A percentile compares a stretch with the other conserved stretches of the same genome.
These are phyloP conservation scores for Pyricularia pennisetigena DNA, from an alignment of 2,329 filamentous ascomycete genomes.

Conservation along the genomic window DNA sequence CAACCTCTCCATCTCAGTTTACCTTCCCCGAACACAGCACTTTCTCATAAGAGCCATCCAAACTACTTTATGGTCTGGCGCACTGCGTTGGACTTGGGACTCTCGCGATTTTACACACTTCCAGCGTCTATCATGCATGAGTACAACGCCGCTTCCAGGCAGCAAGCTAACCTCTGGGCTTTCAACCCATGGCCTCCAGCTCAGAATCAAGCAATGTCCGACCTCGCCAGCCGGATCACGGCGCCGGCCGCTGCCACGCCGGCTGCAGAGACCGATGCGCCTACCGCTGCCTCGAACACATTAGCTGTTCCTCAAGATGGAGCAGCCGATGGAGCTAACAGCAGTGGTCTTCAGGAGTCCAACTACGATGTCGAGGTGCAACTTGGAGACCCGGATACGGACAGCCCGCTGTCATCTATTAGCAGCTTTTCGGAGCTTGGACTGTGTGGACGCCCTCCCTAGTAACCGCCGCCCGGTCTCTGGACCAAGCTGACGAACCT, in stretches of 20 bases:
- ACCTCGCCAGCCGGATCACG: constrained; percentile 41
- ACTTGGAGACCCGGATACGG: constrained; percentile 77
- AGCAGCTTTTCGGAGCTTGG: constrained; percentile 77
- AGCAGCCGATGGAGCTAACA: constrained; percentile 28
- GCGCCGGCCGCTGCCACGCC: constrained; percentile 22
- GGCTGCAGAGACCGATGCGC: constrained; percentile 12
- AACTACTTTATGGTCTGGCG: neutral
- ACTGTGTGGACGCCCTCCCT: constrained; percentile 40
- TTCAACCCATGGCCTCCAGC: neutral
- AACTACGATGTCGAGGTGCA: constrained; percentile 88
- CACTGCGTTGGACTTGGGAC: neutral
- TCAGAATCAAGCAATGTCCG: constrained; percentile 25
- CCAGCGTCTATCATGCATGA: neutral
- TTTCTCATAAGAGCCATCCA: neutral
- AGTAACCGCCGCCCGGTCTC: constrained; percentile 2
- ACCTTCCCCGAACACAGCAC: neutral
- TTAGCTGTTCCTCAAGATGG: constrained; percentile 25
- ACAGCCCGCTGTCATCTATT: constrained; percentile 79
- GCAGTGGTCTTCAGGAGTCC: constrained; percentile 51
- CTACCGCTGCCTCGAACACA: constrained; percentile 13
- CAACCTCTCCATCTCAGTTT: neutral
- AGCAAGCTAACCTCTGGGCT: neutral
- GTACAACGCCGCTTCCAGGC: neutral
- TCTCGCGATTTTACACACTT: neutral
- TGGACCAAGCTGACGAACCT: neutral